phyloP scores from a whole-genome alignment of 768 basidiomycete species.

The Lactarius hatsudake region DNA sequence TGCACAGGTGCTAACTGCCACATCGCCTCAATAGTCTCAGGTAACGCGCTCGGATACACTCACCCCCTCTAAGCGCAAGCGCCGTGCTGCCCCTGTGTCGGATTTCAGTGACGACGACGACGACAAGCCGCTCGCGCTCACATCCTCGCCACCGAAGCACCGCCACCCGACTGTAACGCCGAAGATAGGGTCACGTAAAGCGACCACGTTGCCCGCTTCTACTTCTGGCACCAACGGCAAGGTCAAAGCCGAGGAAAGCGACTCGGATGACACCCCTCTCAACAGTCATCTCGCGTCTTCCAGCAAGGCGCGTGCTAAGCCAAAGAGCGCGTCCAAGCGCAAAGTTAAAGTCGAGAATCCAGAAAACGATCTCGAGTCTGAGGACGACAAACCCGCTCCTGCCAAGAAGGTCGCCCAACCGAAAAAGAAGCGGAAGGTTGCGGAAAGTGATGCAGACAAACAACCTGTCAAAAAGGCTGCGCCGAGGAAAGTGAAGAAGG shows the following conservation, averaged over 20 bases:
- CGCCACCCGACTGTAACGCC: conserved; percentile 38
- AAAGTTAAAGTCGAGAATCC: conserved; percentile 41
- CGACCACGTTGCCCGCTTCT: conserved; percentile 37
- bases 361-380: conserved; percentile 32
- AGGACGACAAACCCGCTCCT: conserved; percentile 35
- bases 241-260: conserved; percentile 36
- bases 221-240: conserved; percentile 40
- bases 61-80: conserved; percentile 40
- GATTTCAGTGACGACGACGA: conserved; percentile 53
- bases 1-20: not conserved
- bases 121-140: conserved; percentile 70
- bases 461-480: conserved; percentile 34
- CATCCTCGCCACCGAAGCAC: conserved; percentile 67
- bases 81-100: conserved; percentile 22
- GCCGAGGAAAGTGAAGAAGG: conserved; percentile 54
- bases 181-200: conserved; percentile 42
- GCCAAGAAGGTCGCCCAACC: conserved; percentile 31
- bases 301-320: conserved; percentile 36
- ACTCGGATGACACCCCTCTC: conserved; percentile 44
- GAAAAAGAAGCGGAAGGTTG: conserved; percentile 36
- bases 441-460: conserved; percentile 51
- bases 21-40: conserved; percentile 46
- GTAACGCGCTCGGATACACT: conserved; percentile 38
- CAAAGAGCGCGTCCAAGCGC: conserved; percentile 45
- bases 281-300: conserved; percentile 24